Percentiles rank a stretch among this genome's conserved stretches.
Conservation (phyloP, 208 protist genomes). For the Naegleria lovaniensis region DNA sequence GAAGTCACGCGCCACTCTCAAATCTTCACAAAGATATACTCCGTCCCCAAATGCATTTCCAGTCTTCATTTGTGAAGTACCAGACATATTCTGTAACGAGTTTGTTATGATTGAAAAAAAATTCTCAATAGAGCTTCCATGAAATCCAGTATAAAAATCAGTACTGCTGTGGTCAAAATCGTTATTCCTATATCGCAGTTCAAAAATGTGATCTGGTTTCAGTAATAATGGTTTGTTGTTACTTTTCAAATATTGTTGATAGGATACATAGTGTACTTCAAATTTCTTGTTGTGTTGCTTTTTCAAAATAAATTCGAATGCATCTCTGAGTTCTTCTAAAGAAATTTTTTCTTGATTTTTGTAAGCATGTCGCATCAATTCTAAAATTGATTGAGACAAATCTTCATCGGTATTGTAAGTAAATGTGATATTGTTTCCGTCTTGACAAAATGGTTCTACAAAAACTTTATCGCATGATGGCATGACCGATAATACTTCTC, state of each 20-base stretch:
- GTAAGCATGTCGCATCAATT: not conserved
- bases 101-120: not conserved
- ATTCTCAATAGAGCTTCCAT: slow-evolving; percentile 1
- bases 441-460: not conserved
- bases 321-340: not conserved
- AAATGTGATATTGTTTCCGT: not conserved
- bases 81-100: not conserved
- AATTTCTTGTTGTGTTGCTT: not conserved
- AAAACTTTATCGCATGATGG: not conserved
- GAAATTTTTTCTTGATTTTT: not conserved
- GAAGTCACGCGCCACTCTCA: not conserved
- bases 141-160: not conserved
- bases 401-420: not conserved
- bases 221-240: not conserved
- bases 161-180: not conserved
- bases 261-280: not conserved
- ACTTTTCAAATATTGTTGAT: not conserved
- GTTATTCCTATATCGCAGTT: not conserved
- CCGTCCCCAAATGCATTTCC: not conserved
- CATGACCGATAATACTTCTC: not conserved
- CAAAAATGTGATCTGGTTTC: slow-evolving; percentile 8
- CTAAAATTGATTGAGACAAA: not conserved
- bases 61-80: not conserved
- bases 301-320: not conserved
- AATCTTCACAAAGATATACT: slow-evolving; percentile 5